Conservation (phyloP, 2,329 filamentous ascomycete genomes). For the Alternaria sp. region DNA sequence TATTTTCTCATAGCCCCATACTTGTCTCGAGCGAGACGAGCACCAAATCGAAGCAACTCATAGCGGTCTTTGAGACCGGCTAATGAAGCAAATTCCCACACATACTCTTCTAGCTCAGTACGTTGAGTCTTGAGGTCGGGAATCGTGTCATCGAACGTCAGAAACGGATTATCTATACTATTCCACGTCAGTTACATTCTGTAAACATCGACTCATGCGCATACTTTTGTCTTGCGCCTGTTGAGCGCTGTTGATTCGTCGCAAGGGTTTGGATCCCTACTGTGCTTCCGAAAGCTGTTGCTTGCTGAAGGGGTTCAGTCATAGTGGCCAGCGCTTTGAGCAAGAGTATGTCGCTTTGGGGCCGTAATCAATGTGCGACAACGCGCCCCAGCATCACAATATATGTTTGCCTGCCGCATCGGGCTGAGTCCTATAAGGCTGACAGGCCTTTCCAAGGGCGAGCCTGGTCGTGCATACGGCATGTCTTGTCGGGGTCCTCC, state of each 20-base stretch:
- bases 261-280: constrained; percentile 2
- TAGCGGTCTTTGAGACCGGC: constrained; percentile 21
- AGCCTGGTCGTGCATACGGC: background rate
- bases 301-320: background rate
- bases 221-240: constrained; percentile 19
- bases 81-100: constrained; percentile 19
- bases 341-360: background rate
- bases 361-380: background rate
- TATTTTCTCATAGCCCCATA: constrained; percentile 25
- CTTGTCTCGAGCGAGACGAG: constrained; percentile 29
- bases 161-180: constrained; percentile 28
- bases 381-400: background rate
- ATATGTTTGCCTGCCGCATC: background rate
- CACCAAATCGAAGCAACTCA: constrained; percentile 26
- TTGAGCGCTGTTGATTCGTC: background rate
- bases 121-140: constrained; percentile 5
- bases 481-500: background rate
- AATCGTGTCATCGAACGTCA: constrained; percentile 28
- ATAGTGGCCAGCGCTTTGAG: background rate
- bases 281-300: background rate
- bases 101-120: constrained; percentile 30
- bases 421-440: background rate
- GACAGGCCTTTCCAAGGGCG: background rate
- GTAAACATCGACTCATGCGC: background rate
- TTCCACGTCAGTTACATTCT: background rate